Conservation (phyloP, 306 rosid genomes). For the Trifolium pratense region DNA sequence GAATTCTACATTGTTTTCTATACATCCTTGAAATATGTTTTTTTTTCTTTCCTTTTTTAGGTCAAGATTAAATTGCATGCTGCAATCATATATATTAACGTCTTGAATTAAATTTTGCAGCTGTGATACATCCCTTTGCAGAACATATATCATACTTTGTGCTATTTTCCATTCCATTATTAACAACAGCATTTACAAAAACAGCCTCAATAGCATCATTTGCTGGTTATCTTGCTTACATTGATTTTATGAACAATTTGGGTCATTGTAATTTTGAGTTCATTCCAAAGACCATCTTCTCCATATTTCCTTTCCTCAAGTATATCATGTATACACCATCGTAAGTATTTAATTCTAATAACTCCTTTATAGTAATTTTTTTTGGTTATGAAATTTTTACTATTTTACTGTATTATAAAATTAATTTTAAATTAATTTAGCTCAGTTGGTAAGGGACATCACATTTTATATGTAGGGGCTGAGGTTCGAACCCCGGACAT, state of each 20-base stretch:
- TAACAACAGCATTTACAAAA: constrained; percentile 40
- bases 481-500: no score
- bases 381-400: no score
- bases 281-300: constrained; percentile 57
- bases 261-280: constrained; percentile 83
- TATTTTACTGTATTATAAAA: not conserved
- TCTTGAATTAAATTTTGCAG: constrained; percentile 42
- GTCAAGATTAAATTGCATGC: not conserved
- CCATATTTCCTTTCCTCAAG: constrained; percentile 62
- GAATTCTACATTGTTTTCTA: no score
- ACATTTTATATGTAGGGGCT: no score
- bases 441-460: no score
- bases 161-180: constrained; percentile 61
- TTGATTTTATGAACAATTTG: constrained; percentile 82
- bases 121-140: constrained; percentile 81
- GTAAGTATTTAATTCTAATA: constrained; percentile 54
- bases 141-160: constrained; percentile 65
- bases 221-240: constrained; percentile 47
- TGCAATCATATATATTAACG: not conserved
- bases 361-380: not conserved
- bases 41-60: no score
- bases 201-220: constrained; percentile 58
- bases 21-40: no score
- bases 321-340: constrained; percentile 67
- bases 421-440: not conserved